Base-by-base conservation (phyloP, 352 stramenopile genomes). In the Globisporangium mamillatum region DNA sequence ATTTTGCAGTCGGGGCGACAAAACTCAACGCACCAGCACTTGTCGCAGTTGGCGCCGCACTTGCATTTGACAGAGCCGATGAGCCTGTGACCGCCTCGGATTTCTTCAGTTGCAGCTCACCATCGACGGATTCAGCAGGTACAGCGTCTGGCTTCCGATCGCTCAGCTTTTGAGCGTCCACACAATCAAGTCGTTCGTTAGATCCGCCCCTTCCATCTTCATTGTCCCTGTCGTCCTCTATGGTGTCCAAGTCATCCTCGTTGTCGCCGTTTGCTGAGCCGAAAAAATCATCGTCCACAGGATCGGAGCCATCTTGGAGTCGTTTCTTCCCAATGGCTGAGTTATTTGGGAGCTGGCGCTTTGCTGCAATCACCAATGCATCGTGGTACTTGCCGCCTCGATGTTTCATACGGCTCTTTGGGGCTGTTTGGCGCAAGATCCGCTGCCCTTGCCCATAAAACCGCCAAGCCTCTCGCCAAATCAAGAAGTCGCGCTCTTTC, bases 401-500 rank as follows among this genome's bases (percentile, higher is more conserved):
- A 44, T 90, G 81, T 54, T 92, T 91, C 82, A 94, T 93, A 32
- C 83, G 78, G 22, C 75, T 81, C 50, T 93, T 95, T 0, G 86
- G 89, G 5, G 80, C 81, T 1, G 79, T 81, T 71, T 93, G 89
- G 7, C 89, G 77, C 25, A 95, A 76, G 58, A 96, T 82, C 27
- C 72, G 74, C 60, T 92, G 74, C 12, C 88, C 89, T 68, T 91
- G 86, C 1, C 91, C 80, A 67, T 98, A 97, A 70, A 97, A 98
- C 32, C 93, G 76, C 82, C 93, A 97, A 4, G 94, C 92, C 72
- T 98, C 92, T 25, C 91, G 90, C 93, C 93, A 99, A 70, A 98
- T 92, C 29, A 94, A 55, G 48, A 94, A 96, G 22, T 96, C 84
- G 8, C 85, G 85, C 56, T 95, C 89, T 38, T 92, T 88, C 1